Base-by-base conservation (phyloP, 2,329 filamentous ascomycete genomes). In the Alternaria brassicicola region DNA sequence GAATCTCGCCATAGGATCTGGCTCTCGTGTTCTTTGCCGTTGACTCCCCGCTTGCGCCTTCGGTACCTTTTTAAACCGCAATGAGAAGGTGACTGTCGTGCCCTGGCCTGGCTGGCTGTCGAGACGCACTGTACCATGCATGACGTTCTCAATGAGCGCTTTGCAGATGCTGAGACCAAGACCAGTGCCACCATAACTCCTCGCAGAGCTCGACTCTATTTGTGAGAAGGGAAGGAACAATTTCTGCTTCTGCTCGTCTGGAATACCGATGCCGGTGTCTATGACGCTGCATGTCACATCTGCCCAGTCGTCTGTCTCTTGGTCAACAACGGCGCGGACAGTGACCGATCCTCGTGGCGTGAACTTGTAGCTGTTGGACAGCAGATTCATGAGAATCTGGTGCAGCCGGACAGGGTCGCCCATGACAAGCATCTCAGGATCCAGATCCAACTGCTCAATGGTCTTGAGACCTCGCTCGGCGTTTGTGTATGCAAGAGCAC, bases 131-230 rank as follows among this genome's bases (percentile, higher is more conserved):
- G 85, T 88, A 39, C 93, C 93, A 61, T 91, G 88, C 86, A 97
- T 93, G 78, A 96, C 93, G 19, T 91, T 92, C 78, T 97, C 91
- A 61, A 97, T 93, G 41, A 97, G 87, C 0, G 91, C 93, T 78
- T 97, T 97, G 84, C 93, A 97, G 64, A 97, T 97, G 71, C 91
- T 96, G 41, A 97, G 83, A 2, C 93, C 93, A 2, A 97, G 86
- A 23, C 93, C 93, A 66, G 92, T 97, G 41, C 93, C 93, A 38
- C 93, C 93, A 68, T 97, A 97, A 72, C 93, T 95, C 51, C 93
- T 85, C 52, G 93, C 92, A 3, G 93, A 96, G 67, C 91, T 95
- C 46, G 89, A 90, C 77, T 97, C 93, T 1, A 94, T 93, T 78
- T 97, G 93, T 54, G 91, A 94, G 73, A 97, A 97, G 0, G 93